These are phyloP conservation scores for Mucor irregularis DNA, from an alignment of 371 early-diverging fungal species.

Conservation along the genomic window DNA sequence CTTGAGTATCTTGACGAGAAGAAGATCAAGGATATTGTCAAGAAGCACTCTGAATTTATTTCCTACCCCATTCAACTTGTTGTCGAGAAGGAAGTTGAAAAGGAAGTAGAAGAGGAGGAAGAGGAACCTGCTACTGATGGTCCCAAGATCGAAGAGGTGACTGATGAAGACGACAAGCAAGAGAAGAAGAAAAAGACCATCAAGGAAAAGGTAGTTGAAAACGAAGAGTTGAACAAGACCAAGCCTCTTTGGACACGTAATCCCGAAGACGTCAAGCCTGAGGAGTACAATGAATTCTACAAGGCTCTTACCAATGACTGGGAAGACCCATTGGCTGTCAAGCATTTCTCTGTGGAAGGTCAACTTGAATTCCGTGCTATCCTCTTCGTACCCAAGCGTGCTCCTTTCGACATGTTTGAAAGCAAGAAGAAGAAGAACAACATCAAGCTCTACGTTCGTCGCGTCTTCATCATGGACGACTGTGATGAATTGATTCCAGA, in stretches of 20 bases:
- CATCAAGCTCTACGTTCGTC: constrained; percentile 82
- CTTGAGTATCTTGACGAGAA: constrained; percentile 56
- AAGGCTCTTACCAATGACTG: constrained; percentile 75
- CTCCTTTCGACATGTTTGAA: constrained; percentile 60
- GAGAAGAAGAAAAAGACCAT: constrained; percentile 66
- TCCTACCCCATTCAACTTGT: constrained; percentile 54
- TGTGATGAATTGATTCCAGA: constrained; percentile 63
- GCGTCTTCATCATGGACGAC: constrained; percentile 90
- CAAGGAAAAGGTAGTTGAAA: constrained; percentile 52
- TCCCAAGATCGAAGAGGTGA: constrained; percentile 59
- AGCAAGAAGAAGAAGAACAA: constrained; percentile 69
- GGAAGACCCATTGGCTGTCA: constrained; percentile 66
- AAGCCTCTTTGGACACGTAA: constrained; percentile 86
- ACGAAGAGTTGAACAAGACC: constrained; percentile 63
- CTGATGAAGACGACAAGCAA: constrained; percentile 68
- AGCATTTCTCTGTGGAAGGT: constrained; percentile 81
- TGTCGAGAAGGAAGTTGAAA: constrained; percentile 63
- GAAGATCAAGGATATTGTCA: constrained; percentile 63
- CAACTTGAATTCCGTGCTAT: constrained; percentile 78
- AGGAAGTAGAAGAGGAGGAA: constrained; percentile 85
- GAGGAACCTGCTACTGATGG: constrained; percentile 58
- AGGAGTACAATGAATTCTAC: constrained; percentile 82
- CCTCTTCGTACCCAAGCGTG: constrained; percentile 75
- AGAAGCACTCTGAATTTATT: constrained; percentile 84
- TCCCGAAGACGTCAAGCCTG: constrained; percentile 66